phyloP scores from a whole-genome alignment of 2,329 filamentous ascomycete species.

The Diplodia intermedia region DNA sequence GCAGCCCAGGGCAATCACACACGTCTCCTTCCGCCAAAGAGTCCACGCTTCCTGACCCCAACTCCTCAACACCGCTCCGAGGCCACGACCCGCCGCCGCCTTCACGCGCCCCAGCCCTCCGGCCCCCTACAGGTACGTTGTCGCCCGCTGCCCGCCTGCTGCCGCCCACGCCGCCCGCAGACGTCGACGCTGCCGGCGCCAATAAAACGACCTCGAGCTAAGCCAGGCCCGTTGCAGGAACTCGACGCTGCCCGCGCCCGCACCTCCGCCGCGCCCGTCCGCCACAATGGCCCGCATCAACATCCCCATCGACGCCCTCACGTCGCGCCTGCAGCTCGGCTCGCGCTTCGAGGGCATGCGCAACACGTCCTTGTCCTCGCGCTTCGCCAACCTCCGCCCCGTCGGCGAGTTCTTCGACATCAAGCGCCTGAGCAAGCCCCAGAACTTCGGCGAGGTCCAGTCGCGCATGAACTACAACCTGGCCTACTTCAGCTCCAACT shows the following conservation, averaged over 20 bases:
- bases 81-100: not conserved
- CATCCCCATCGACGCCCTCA: slow-evolving; percentile 90
- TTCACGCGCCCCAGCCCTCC: not conserved
- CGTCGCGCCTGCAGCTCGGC: slow-evolving; percentile 84
- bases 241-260: not conserved
- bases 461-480: slow-evolving; percentile 97
- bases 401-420: slow-evolving; percentile 93
- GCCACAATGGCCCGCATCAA: slow-evolving; percentile 79
- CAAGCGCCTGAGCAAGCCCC: slow-evolving; percentile 93
- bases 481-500: slow-evolving; percentile 97
- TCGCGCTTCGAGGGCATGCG: slow-evolving; percentile 87
- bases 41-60: not conserved
- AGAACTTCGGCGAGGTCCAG: slow-evolving; percentile 88
- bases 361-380: slow-evolving; percentile 76
- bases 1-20: slow-evolving; percentile 1
- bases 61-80: not conserved
- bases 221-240: slow-evolving; percentile 9
- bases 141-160: not conserved
- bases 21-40: slow-evolving; percentile 2
- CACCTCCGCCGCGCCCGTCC: slow-evolving; percentile 1
- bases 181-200: not conserved
- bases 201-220: slow-evolving; percentile 10
- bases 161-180: not conserved
- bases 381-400: slow-evolving; percentile 92
- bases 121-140: slow-evolving; percentile 7